These are phyloP conservation scores for Nyctanthes arbortristis DNA, from an alignment of 257 asterid genomes.

Conservation along the genomic window DNA sequence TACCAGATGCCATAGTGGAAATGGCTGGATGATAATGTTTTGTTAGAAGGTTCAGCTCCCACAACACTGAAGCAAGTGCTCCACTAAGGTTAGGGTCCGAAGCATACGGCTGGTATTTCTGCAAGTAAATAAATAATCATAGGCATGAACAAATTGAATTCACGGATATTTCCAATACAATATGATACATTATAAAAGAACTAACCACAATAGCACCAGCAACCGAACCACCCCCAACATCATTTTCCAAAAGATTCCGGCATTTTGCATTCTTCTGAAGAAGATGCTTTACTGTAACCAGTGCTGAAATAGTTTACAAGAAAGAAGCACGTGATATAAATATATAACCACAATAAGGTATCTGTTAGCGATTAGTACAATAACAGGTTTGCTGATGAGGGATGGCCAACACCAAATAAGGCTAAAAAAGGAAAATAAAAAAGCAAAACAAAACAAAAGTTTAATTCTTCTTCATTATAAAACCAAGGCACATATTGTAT, in stretches of 20 bases:
- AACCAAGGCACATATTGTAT: too few relatives aligned
- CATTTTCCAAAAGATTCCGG: slow-evolving; percentile 88
- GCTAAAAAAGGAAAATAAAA: too few relatives aligned
- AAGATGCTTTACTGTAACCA: slow-evolving; percentile 83
- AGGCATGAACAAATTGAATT: slow-evolving; percentile 11
- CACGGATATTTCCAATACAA: not conserved
- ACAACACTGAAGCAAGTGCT: slow-evolving; percentile 92
- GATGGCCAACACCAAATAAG: too few relatives aligned
- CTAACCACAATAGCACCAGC: slow-evolving; percentile 94
- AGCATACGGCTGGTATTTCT: slow-evolving; percentile 85
- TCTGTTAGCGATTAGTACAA: too few relatives aligned
- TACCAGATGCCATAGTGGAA: slow-evolving; percentile 59
- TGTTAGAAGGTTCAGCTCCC: slow-evolving; percentile 88
- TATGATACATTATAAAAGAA: not conserved
- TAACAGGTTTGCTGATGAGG: not conserved
- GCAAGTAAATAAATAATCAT: slow-evolving; percentile 28
- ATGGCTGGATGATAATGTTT: slow-evolving; percentile 82
- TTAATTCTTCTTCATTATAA: too few relatives aligned
- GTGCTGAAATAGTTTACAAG: slow-evolving; percentile 51
- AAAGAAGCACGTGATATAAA: slow-evolving; percentile 12
- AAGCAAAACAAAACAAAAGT: too few relatives aligned
- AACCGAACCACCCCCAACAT: slow-evolving; percentile 95
- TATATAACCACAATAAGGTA: too few relatives aligned
- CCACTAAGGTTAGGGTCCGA: slow-evolving; percentile 92
- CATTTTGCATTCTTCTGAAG: slow-evolving; percentile 84